Evolutionary conservation across 192 early-diverging fungal genomes (phyloP).

Genomic region (Kickxella alabastrina): DNA sequence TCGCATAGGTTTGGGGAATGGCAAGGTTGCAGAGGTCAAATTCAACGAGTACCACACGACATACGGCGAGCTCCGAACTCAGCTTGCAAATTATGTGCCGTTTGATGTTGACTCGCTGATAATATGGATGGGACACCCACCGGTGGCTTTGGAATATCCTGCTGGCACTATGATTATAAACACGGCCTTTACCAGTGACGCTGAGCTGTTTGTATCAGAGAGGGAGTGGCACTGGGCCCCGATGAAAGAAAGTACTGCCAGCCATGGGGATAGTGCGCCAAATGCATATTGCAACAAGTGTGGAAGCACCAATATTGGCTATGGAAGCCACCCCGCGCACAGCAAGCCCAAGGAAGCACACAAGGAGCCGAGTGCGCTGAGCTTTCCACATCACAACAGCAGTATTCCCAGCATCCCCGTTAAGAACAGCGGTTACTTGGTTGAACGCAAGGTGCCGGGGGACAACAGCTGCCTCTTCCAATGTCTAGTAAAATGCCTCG

Average conservation of each 20-base stretch:
- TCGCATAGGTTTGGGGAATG: not conserved
- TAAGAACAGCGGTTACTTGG: conserved; percentile 32
- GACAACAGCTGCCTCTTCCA: conserved; percentile 64
- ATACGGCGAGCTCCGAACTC: not conserved
- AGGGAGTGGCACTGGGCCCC: no score
- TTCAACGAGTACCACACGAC: not conserved
- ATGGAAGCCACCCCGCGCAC: no score
- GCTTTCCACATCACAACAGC: not conserved
- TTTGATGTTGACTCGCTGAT: not conserved
- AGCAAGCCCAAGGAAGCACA: no score
- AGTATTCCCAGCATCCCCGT: not conserved
- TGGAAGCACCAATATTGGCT: no score
- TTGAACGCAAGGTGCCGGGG: conserved; percentile 37
- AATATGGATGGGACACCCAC: not conserved
- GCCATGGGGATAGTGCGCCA: no score
- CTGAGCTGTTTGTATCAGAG: no score
- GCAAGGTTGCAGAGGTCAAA: not conserved
- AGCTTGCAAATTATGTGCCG: not conserved
- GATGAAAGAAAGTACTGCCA: no score
- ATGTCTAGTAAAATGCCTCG: conserved; percentile 39
- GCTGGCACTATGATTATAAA: not conserved
- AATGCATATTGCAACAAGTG: no score
- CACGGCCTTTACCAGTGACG: not conserved
- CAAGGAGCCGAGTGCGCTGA: no score
- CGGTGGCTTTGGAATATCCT: not conserved